Conservation (phyloP, 2,329 filamentous ascomycete genomes). For the Aureobasidium sp. region DNA sequence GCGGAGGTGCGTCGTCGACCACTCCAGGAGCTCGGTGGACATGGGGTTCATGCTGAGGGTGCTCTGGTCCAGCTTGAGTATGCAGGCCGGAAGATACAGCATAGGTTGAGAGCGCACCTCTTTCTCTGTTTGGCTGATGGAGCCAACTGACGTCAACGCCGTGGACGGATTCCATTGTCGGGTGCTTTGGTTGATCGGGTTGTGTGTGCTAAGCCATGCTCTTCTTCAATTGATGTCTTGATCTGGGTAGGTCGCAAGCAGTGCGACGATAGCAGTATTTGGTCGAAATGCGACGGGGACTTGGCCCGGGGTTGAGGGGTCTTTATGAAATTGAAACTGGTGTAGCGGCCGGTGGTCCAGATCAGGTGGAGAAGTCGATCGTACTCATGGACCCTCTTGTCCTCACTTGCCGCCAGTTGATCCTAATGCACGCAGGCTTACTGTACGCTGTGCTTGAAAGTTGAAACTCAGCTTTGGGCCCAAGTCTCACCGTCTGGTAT, state of each 20-base stretch:
- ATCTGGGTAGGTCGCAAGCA: background rate
- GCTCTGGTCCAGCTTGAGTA: slow-evolving; percentile 24
- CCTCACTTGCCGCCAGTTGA: background rate
- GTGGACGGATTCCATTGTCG: slow-evolving; percentile 43
- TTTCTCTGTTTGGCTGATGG: slow-evolving; percentile 59
- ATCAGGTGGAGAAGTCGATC: slow-evolving; percentile 8
- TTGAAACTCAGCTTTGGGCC: background rate
- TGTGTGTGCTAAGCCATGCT: slow-evolving; percentile 6
- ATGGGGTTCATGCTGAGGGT: slow-evolving; percentile 25
- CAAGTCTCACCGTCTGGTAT: background rate
- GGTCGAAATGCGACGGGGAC: background rate
- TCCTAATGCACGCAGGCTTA: background rate
- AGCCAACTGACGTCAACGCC: slow-evolving; percentile 88
- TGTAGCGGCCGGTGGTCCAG: slow-evolving; percentile 10
- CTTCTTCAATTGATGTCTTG: background rate
- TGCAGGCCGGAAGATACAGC: slow-evolving; percentile 19
- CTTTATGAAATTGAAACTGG: slow-evolving; percentile 1
- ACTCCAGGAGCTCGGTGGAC: slow-evolving; percentile 31
- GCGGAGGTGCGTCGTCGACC: slow-evolving; percentile 28
- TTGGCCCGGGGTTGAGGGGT: background rate
- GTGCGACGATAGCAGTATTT: background rate
- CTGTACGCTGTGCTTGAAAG: background rate
- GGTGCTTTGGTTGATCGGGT: background rate
- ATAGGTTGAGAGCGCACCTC: slow-evolving; percentile 53
- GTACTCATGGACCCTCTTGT: background rate